Percentiles rank a stretch among this genome's conserved stretches.
These are phyloP conservation scores for Xylaria flabelliformis DNA, from an alignment of 495 filamentous ascomycete genomes.

Conservation along the genomic window DNA sequence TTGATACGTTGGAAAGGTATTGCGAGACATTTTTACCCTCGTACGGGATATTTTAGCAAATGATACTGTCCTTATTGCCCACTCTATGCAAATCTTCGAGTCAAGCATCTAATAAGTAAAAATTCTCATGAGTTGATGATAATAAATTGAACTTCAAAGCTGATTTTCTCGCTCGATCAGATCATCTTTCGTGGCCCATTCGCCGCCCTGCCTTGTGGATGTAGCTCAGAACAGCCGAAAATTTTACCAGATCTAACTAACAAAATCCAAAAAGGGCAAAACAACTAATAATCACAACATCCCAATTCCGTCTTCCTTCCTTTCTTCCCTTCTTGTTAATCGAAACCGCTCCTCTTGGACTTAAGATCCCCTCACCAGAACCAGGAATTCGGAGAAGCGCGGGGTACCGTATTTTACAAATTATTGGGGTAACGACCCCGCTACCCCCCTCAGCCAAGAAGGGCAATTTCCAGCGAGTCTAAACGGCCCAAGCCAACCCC, in stretches of 20 bases:
- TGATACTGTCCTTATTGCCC: not conserved
- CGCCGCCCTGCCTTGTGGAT: too few species aligned
- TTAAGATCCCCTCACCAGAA: not conserved
- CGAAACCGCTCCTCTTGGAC: not conserved
- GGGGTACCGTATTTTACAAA: not conserved
- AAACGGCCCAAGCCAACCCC: not conserved
- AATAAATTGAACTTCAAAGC: not conserved
- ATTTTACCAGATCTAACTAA: too few species aligned
- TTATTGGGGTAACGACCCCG: constrained; percentile 1
- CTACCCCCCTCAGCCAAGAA: not conserved
- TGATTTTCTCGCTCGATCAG: not conserved
- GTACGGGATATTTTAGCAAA: not conserved
- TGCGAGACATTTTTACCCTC: not conserved
- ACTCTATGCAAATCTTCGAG: not conserved
- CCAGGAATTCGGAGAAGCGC: not conserved
- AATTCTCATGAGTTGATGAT: not conserved
- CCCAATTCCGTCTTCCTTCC: too few species aligned
- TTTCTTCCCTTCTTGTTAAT: too few species aligned
- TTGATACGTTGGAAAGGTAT: not conserved
- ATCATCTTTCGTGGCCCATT: too few species aligned
- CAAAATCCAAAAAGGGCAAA: too few species aligned
- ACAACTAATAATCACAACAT: too few species aligned
- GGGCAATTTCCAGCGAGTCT: constrained; percentile 18
- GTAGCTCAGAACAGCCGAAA: too few species aligned
- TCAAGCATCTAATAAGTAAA: too few species aligned